A percentile compares a stretch with the other conserved stretches of the same genome.
Conservation (phyloP, 1,139 yeast genomes). For the Saccharomycopsis crataegensis region DNA sequence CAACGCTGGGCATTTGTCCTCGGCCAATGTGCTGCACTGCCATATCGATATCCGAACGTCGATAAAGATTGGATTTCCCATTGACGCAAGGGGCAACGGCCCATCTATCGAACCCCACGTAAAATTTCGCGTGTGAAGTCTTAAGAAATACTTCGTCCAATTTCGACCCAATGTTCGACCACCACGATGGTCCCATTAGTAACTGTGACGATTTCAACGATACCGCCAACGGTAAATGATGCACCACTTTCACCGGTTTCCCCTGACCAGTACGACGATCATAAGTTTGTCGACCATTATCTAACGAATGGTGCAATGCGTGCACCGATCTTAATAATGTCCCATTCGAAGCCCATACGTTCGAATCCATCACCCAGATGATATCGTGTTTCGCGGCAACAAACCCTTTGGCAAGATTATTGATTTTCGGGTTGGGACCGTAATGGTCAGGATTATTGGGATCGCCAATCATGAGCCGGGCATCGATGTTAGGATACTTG, state of each 20-base stretch:
- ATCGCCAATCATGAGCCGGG: slow-evolving; percentile 47
- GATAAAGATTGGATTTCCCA: slow-evolving; percentile 82
- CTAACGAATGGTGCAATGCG: slow-evolving; percentile 41
- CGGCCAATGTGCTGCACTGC: slow-evolving; percentile 41
- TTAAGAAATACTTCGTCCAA: slow-evolving; percentile 82
- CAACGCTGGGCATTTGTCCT: slow-evolving; percentile 25
- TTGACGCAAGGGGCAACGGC: slow-evolving; percentile 88
- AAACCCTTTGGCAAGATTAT: slow-evolving; percentile 77
- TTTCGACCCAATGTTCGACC: slow-evolving; percentile 47
- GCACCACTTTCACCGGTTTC: slow-evolving; percentile 60
- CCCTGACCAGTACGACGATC: slow-evolving; percentile 20
- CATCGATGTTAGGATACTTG: slow-evolving; percentile 51
- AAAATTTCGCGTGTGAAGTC: slow-evolving; percentile 81
- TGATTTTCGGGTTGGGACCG: slow-evolving; percentile 89
- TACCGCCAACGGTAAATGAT: slow-evolving; percentile 69
- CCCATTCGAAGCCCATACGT: slow-evolving; percentile 70
- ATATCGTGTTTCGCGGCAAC: slow-evolving; percentile 60
- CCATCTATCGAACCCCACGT: slow-evolving; percentile 65
- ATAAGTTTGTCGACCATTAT: slow-evolving; percentile 38
- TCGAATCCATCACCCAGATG: slow-evolving; percentile 84
- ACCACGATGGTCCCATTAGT: not conserved
- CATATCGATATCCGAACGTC: slow-evolving; percentile 58
- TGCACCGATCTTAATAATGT: slow-evolving; percentile 60
- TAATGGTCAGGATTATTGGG: slow-evolving; percentile 40
- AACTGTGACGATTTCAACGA: slow-evolving; percentile 26